Conservation (phyloP, 257 asterid species). For the Sherardia arvensis region DNA sequence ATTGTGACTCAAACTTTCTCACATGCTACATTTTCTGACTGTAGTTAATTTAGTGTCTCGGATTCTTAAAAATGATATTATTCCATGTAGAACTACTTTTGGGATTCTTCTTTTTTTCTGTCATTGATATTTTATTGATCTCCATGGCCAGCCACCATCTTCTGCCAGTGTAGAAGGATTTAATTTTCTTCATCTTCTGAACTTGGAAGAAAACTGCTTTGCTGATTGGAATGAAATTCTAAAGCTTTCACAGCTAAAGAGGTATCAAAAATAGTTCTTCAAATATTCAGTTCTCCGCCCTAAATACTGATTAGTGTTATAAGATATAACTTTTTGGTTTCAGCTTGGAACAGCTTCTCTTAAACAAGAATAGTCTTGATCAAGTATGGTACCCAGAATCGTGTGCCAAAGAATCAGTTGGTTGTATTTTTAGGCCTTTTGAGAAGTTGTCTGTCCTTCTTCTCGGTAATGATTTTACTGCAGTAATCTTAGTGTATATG, state of each 20-base stretch:
- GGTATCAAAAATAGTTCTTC: slow-evolving; percentile 35
- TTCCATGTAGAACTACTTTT: background rate
- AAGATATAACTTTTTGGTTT: slow-evolving; percentile 17
- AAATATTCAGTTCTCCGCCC: slow-evolving; percentile 7
- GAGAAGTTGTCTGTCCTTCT: slow-evolving; percentile 55
- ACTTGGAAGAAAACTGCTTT: slow-evolving; percentile 75
- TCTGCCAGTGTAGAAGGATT: slow-evolving; percentile 59
- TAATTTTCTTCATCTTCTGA: slow-evolving; percentile 60
- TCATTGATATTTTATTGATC: background rate
- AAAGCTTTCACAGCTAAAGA: slow-evolving; percentile 56
- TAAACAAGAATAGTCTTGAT: slow-evolving; percentile 64
- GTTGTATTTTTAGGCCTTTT: slow-evolving; percentile 42
- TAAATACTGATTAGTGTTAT: slow-evolving; percentile 5
- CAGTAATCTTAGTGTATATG: background rate
- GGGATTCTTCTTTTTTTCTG: background rate
- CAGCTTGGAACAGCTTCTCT: slow-evolving; percentile 82
- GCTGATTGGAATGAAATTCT: slow-evolving; percentile 73
- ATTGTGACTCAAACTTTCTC: background rate
- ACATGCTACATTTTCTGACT: background rate
- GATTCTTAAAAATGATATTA: background rate
- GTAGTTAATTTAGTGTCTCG: background rate
- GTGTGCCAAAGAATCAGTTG: slow-evolving; percentile 26
- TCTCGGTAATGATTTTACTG: slow-evolving; percentile 47
- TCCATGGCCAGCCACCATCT: slow-evolving; percentile 51
- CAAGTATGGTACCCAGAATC: slow-evolving; percentile 54